Conservation (phyloP, 140 eudicot genomes). For the Oenanthe javanica region DNA sequence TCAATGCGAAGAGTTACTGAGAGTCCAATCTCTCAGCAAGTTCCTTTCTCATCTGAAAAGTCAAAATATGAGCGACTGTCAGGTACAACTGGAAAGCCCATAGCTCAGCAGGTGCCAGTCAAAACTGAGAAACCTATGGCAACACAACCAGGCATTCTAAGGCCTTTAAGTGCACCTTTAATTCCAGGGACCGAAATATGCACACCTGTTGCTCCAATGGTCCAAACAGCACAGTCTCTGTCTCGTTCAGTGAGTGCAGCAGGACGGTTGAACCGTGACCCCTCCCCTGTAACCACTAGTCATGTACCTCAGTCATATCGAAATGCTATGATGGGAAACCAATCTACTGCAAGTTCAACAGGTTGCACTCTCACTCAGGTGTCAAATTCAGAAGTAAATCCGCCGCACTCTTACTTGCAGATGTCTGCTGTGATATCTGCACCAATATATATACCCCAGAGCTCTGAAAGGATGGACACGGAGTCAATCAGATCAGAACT, state of each 20-base stretch:
- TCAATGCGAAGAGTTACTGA: conserved; percentile 29
- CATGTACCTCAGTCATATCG: conserved; percentile 65
- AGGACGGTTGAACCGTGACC: conserved; percentile 79
- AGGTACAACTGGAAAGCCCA: conserved; percentile 31
- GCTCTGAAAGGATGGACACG: conserved; percentile 43
- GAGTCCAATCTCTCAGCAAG: conserved; percentile 7
- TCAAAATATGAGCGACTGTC: conserved; percentile 10
- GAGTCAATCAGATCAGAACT: conserved; percentile 33
- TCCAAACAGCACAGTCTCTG: conserved; percentile 48
- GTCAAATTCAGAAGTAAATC: conserved; percentile 20
- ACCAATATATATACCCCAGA: conserved; percentile 30
- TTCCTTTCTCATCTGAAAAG: conserved; percentile 23
- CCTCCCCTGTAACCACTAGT: conserved; percentile 43
- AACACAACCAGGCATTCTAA: conserved; percentile 37
- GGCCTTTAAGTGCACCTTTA: conserved; percentile 90
- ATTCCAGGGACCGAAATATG: conserved; percentile 47
- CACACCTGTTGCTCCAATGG: conserved; percentile 54
- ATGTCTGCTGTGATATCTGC: conserved; percentile 17
- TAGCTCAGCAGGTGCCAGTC: conserved; percentile 14
- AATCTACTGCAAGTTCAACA: conserved; percentile 34
- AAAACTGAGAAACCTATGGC: conserved; percentile 24
- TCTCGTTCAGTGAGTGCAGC: conserved; percentile 88
- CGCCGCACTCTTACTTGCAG: conserved; percentile 46
- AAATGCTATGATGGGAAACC: conserved; percentile 72
- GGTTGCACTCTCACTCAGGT: conserved; percentile 29